A percentile compares a stretch with the other conserved stretches of the same genome.
Evolutionary conservation across 2,329 filamentous ascomycete species (phyloP).

Genomic region (Colletotrichum brevisporum): DNA sequence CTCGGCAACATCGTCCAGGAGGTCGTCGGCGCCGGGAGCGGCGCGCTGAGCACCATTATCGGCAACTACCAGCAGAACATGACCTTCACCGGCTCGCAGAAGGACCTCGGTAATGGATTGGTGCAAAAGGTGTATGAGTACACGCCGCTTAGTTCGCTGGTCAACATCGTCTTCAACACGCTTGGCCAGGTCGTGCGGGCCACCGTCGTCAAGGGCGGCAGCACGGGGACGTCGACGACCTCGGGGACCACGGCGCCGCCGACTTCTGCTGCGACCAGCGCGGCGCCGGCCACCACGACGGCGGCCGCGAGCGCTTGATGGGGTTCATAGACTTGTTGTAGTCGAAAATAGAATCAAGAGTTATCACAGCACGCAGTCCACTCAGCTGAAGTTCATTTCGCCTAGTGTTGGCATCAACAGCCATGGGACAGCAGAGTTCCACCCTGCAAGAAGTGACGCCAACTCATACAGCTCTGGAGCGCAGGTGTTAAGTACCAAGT

Average conservation of each 20-base stretch:
- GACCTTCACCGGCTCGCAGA: conserved; percentile 60
- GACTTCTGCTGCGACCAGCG: conserved; percentile 23
- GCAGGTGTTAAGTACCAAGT: too few species aligned
- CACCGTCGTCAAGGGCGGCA: conserved; percentile 48
- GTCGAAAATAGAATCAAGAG: too few species aligned
- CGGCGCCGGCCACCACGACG: not conserved
- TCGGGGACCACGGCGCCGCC: conserved; percentile 5
- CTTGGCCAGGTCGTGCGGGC: conserved; percentile 69
- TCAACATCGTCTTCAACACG: conserved; percentile 69
- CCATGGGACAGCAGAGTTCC: too few species aligned
- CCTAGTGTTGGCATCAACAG: accelerated
- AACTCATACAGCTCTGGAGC: too few species aligned
- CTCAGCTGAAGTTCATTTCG: too few species aligned
- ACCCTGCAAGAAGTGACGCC: too few species aligned
- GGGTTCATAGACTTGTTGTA: too few species aligned
- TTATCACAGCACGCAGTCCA: too few species aligned
- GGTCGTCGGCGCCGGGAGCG: conserved; percentile 62
- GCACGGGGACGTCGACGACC: conserved; percentile 29
- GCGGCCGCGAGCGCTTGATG: not conserved
- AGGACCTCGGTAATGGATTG: conserved; percentile 50
- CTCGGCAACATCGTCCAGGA: conserved; percentile 75
- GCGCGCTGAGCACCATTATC: conserved; percentile 65
- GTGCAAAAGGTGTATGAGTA: conserved; percentile 68
- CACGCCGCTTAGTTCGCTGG: conserved; percentile 62
- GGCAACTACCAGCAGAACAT: conserved; percentile 72